Conservation (phyloP, 371 early-diverging fungal genomes). For the Batrachochytrium dendrobatidis region DNA sequence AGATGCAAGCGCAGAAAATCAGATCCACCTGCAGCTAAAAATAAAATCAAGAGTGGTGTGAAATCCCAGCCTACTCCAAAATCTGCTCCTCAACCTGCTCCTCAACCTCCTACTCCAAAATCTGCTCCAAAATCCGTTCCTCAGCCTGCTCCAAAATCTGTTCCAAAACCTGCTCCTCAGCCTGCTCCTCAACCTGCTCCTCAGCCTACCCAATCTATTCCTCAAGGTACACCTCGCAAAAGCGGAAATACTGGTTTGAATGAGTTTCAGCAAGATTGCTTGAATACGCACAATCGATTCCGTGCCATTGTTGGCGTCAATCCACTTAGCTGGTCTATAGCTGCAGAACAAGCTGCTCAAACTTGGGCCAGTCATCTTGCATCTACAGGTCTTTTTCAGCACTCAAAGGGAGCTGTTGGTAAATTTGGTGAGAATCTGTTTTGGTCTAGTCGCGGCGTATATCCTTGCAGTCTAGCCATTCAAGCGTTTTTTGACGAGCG, state of each 20-base stretch:
- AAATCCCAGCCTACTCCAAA: neutral
- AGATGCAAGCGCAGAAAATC: no score
- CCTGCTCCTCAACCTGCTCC: neutral
- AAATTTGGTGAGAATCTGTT: conserved; percentile 12
- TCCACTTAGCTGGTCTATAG: conserved; percentile 4
- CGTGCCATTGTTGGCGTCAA: conserved; percentile 8
- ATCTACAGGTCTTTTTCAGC: neutral
- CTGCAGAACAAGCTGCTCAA: neutral
- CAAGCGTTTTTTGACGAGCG: neutral
- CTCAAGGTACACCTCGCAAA: neutral
- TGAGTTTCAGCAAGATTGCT: conserved; percentile 7
- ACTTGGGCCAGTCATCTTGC: conserved; percentile 8
- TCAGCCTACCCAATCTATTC: neutral
- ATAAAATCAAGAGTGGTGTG: no score
- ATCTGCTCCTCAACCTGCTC: neutral
- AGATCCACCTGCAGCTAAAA: no score
- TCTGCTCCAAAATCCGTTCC: neutral
- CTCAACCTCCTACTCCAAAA: neutral
- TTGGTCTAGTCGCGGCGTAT: neutral
- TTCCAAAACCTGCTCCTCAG: neutral
- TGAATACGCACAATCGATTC: conserved; percentile 10
- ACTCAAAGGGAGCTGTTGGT: conserved; percentile 1
- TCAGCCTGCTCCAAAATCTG: neutral
- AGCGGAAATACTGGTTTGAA: neutral
- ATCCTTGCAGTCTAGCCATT: conserved; percentile 6